Conservation (phyloP, 73 alveolate species). For the Paramecium primaurelia region DNA sequence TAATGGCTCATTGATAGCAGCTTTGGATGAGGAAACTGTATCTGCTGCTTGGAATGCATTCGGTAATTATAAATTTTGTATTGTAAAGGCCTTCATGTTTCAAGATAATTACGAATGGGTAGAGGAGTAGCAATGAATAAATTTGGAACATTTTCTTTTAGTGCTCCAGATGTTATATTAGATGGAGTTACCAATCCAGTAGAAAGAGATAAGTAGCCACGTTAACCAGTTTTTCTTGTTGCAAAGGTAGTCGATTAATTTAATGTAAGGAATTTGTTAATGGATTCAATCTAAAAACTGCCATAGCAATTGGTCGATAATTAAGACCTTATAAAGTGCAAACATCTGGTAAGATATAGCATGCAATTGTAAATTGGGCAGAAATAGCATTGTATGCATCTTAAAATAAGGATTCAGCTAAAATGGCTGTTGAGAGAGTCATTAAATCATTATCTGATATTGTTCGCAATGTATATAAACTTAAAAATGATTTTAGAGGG, state of each 20-base stretch:
- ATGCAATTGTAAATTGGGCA: constrained; percentile 50
- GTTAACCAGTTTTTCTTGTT: constrained; percentile 55
- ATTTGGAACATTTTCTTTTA: constrained; percentile 60
- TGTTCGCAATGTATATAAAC: neutral
- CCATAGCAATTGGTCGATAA: constrained; percentile 50
- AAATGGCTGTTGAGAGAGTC: constrained; percentile 57
- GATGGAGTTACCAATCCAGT: constrained; percentile 64
- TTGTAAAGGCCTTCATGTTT: constrained; percentile 48
- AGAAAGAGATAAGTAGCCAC: constrained; percentile 55
- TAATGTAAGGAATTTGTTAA: constrained; percentile 53
- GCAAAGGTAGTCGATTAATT: neutral
- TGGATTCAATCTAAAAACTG: constrained; percentile 56
- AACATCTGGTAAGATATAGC: constrained; percentile 46
- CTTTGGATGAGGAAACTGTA: constrained; percentile 49
- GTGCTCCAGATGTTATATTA: constrained; percentile 60
- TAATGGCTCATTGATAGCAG: neutral
- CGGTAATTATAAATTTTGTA: neutral
- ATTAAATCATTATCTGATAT: constrained; percentile 51
- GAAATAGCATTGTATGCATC: constrained; percentile 61
- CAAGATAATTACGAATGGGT: constrained; percentile 57
- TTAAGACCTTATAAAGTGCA: constrained; percentile 54
- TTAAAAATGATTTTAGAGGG: neutral
- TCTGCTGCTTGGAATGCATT: constrained; percentile 54
- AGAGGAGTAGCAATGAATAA: constrained; percentile 48
- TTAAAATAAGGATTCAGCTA: constrained; percentile 55